phyloP scores from a whole-genome alignment of 1,284 basidiomycete genomes.

The Ceratobasidium sp. region DNA sequence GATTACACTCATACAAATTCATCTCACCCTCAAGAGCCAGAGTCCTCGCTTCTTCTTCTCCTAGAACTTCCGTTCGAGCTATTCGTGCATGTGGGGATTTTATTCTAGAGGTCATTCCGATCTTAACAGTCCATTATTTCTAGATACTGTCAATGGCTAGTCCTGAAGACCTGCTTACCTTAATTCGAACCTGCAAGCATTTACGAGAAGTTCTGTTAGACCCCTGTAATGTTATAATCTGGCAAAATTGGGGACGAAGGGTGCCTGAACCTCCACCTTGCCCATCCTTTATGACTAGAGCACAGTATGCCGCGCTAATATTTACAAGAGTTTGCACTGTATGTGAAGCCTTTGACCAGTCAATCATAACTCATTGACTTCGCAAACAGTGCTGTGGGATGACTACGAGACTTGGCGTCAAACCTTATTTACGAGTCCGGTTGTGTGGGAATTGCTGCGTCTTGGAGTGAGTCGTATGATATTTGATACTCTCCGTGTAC shows the following conservation, averaged over 20 bases:
- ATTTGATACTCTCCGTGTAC: too few relatives aligned
- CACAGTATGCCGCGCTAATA: conserved; percentile 51
- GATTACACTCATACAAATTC: too few relatives aligned
- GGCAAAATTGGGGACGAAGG: background rate
- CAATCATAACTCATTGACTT: background rate
- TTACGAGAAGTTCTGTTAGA: background rate
- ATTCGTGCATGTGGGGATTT: background rate
- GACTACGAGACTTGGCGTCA: background rate
- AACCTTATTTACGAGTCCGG: conserved; percentile 8
- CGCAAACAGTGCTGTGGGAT: background rate
- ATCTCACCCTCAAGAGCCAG: background rate
- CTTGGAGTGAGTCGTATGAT: background rate
- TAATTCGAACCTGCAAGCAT: background rate
- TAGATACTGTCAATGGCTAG: background rate
- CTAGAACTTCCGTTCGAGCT: background rate
- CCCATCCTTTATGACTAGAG: conserved; percentile 50
- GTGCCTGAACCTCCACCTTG: conserved; percentile 48
- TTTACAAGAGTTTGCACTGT: conserved; percentile 46
- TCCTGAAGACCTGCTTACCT: background rate
- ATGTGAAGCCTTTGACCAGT: background rate
- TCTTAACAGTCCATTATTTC: background rate
- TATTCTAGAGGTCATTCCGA: background rate
- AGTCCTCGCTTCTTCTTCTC: background rate
- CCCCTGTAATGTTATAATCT: background rate
- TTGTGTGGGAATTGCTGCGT: background rate